Conservation (phyloP, 495 filamentous ascomycete species). For the Wilcoxina mikolae region DNA sequence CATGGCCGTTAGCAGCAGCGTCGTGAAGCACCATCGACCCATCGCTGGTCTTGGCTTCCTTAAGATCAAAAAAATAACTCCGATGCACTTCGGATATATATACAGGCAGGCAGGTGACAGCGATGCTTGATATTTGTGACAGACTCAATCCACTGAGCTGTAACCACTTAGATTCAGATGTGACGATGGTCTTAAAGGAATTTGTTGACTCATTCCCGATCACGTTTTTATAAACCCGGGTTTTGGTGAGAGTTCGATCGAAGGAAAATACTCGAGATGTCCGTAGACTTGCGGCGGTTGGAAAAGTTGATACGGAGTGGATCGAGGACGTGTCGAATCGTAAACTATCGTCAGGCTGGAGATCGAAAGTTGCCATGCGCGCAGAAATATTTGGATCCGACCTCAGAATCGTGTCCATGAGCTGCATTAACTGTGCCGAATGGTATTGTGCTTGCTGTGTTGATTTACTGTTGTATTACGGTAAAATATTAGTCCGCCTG, state of each 20-base stretch:
- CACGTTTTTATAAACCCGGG: not conserved
- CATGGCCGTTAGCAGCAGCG: not conserved
- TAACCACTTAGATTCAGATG: not conserved
- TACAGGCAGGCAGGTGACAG: not conserved
- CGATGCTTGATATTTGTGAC: not conserved
- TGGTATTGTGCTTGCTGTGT: too few species aligned
- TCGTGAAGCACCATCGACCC: not conserved
- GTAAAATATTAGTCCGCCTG: too few species aligned
- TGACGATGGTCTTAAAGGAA: not conserved
- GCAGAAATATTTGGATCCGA: not conserved
- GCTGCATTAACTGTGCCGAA: too few species aligned
- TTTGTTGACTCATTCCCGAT: not conserved
- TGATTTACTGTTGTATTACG: too few species aligned
- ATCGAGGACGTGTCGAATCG: too few species aligned
- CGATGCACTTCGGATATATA: not conserved
- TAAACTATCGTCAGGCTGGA: too few species aligned
- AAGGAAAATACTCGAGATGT: not conserved
- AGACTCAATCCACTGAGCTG: not conserved
- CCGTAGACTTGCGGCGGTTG: not conserved
- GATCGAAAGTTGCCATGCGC: not conserved
- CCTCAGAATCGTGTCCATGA: not conserved
- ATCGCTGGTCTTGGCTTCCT: not conserved
- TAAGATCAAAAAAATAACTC: not conserved
- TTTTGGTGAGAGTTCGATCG: not conserved
- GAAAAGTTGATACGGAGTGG: not conserved